Base-by-base conservation (phyloP, 2,329 filamentous ascomycete species). In the Fusarium oxysporum region DNA sequence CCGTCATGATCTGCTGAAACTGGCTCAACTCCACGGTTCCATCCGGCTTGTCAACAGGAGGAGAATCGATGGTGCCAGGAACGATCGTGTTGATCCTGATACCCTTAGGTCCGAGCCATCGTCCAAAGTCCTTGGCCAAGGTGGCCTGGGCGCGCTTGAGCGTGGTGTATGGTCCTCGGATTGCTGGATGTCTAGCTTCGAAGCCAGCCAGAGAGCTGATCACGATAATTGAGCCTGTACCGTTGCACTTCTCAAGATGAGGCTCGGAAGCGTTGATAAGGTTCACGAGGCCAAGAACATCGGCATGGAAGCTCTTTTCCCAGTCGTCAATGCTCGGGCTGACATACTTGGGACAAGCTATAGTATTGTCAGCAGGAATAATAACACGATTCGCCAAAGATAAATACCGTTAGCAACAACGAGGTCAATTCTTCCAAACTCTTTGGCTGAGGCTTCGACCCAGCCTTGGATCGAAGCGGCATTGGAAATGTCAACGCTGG, bases 121-220 rank as follows among this genome's bases (percentile, higher is more conserved):
- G 66, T 1, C 65, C 48, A 62, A 73, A 74, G 17, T 77, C 76
- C 28, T 77, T 78, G 13, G 76, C 75, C 10, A 79, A n/a, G 1
- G 64, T 68, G 1, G 75, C 74, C 11, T 79, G 75, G 1, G 77
- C 64, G 1, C 64, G 64, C 50, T 79, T 79, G 23, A 79, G 37
- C 1, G 73, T 68, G 3, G 59, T 51, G n/a, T 79, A 79, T 3
- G 76, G 77, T 0, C 72, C 66, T 10, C 60, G 45, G 10, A 69
- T 21, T 16, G 38, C 30, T 12, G 60, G 58, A 6, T 73, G 68
- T 6, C 55, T 58, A 1, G 72, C 51, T 13, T 76, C 72, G 10
- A 73, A 78, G 0, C 78, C 77, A 3, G 78, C 76, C 19, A 76
- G 59, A 2, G 78, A 79, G 8, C 72, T 75, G 4, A 78, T 72